Evolutionary conservation across 345 rosid genomes (phyloP).

Genomic region (Melaleuca alternifolia): DNA sequence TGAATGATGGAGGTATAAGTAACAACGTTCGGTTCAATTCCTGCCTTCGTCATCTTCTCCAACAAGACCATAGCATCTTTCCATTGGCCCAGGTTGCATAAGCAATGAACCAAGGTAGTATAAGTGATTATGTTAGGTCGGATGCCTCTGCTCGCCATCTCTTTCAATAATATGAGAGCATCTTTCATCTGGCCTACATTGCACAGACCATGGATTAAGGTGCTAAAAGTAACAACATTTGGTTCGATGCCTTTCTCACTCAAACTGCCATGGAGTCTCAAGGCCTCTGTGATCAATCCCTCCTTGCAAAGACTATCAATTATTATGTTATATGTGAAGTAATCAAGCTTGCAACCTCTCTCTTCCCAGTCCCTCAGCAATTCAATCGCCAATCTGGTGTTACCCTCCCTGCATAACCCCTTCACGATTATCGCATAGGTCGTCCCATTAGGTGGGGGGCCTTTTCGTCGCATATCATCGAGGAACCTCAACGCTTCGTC

Average conservation of each 20-base stretch:
- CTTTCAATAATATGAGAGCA: not conserved
- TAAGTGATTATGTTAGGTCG: not conserved
- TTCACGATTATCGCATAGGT: not conserved
- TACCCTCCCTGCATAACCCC: not conserved
- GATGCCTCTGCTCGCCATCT: not conserved
- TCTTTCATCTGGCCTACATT: not conserved
- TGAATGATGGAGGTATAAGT: not conserved
- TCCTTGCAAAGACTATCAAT: fast-evolving
- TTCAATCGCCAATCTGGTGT: not conserved
- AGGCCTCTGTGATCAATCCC: fast-evolving
- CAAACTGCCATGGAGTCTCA: not conserved
- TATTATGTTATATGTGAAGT: fast-evolving
- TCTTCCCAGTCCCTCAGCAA: not conserved
- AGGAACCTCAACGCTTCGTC: not conserved
- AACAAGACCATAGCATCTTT: not conserved
- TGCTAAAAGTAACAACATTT: fast-evolving
- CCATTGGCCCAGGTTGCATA: not conserved
- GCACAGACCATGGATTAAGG: not conserved
- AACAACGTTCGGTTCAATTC: too few species aligned
- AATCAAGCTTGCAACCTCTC: not conserved
- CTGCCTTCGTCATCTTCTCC: not conserved
- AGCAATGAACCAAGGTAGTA: not conserved
- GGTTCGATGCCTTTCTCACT: fast-evolving
- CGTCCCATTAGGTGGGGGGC: not conserved
- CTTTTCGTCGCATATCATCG: not conserved